Evolutionary conservation across 768 basidiomycete species (phyloP), one percentile per base, ranked within the genome.

Genomic region (Arthromyces matolae): DNA sequence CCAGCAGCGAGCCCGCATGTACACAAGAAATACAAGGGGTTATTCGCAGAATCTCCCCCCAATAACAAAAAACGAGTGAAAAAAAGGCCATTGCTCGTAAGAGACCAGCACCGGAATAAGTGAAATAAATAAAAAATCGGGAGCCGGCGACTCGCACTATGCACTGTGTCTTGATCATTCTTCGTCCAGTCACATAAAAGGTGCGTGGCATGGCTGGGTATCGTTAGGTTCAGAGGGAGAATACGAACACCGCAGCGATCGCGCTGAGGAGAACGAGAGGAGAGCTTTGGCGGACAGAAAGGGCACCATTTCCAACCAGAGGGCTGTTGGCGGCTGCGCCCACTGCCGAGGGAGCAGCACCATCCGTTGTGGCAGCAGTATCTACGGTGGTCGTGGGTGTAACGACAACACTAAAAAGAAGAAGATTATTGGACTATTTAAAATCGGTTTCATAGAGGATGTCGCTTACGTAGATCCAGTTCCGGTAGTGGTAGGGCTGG

Each of bases 311-410:
- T 42, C 51, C 49, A 51, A 70, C 18, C 33, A 59, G 56, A 18
- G 67, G 66, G 52, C 70, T 65, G 42, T 59, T 60, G n/a, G 70
- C 74, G 13, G 73, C 72, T 46, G 76, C 78, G 28, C 76, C 63
- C 36, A 76, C 69, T 7, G 53, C 54, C 12, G 57, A 51, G 14
- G 51, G 51, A n/a, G 38, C 2, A 19, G 36, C 36, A 20, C 37
- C 49, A 12, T n/a, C 37, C 22, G 22, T 50, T 34, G 57, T 16
- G 16, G 44, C 38, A n/a, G 47, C 45, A 8, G 50, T 36, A 14
- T 45, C 35, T 20, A 59, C 31, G 14, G 56, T 57, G 20, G 42
- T 43, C 12, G 58, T 54, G 31, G 60, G 49, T 14, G 56, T 57
- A 20, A 60, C 47, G 45, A 58, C 53, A 37, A 63, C 36, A 36